Percentiles rank a stretch among this genome's conserved stretches.
phyloP scores from a whole-genome alignment of 2,329 filamentous ascomycete genomes.

The Coniella vitis region DNA sequence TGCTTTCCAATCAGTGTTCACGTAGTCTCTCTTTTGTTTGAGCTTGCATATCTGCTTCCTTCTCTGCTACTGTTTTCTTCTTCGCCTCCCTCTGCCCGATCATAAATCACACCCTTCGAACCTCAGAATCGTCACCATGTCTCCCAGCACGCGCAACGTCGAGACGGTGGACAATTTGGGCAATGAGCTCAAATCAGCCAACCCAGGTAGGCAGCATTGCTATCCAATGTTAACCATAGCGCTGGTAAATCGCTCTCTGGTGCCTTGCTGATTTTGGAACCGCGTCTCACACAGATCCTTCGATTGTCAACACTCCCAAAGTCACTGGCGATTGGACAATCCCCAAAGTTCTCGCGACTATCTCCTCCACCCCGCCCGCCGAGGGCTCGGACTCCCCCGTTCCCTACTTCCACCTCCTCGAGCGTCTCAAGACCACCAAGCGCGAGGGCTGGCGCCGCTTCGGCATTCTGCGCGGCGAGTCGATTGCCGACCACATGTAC shows the following conservation, averaged over 20 bases:
- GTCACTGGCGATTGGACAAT: slow-evolving; percentile 47
- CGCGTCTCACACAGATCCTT: slow-evolving; percentile 24
- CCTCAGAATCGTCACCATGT: neutral
- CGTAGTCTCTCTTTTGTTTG: too few species aligned
- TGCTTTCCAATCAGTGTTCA: too few species aligned
- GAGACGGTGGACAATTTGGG: slow-evolving; percentile 2
- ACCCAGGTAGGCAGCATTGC: slow-evolving; percentile 8
- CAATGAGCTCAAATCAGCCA: slow-evolving; percentile 3
- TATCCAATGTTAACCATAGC: too few species aligned
- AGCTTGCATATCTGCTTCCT: too few species aligned
- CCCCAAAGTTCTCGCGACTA: slow-evolving; percentile 56
- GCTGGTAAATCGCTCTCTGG: too few species aligned
- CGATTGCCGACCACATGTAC: slow-evolving; percentile 98
- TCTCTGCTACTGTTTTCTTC: neutral
- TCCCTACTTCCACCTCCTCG: slow-evolving; percentile 89
- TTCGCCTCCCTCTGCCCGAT: neutral
- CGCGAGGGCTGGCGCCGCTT: slow-evolving; percentile 94
- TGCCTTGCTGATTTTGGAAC: neutral
- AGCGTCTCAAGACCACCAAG: slow-evolving; percentile 91
- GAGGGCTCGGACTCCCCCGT: slow-evolving; percentile 66
- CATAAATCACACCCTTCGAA: neutral
- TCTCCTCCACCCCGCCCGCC: slow-evolving; percentile 51
- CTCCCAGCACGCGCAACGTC: slow-evolving; percentile 8
- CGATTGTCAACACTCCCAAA: slow-evolving; percentile 29
- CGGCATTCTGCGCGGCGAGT: slow-evolving; percentile 70